Evolutionary conservation across 139 green algal genomes (phyloP), one percentile per base, ranked within the genome.

Genomic region (Chlorella sp.): DNA sequence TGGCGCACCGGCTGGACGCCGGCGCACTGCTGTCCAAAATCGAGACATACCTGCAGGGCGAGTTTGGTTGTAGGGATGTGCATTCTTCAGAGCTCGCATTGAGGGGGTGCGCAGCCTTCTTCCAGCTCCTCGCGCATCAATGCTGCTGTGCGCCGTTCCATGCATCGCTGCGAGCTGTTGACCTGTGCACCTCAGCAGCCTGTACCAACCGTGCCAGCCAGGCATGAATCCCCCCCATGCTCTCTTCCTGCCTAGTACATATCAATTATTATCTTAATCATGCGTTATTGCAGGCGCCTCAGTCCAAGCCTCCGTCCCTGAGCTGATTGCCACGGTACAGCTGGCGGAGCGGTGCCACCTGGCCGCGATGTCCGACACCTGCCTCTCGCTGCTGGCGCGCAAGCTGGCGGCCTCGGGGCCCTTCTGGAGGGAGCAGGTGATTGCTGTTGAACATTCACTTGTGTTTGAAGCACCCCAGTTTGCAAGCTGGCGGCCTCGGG

Each of bases 1-100:
- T 82, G 76, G 76, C 76, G 34, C 76, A 82, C 38, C 76, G 76
- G 76, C 60, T 82, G 76, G 76, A 82, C 28, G 76, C 76, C 0
- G 60, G 4, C 26, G 57, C 60, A 20, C 76, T 82, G 76, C 76
- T 82, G 34, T 38, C 26, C 56, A 82, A 82, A 38, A 82, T 82
- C 1, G 76, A 82, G 60, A 56, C 18, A 9, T 82, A 82, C 76
- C 36, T 82, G 60, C 28, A 82, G 60, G 47, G 76, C 73, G 56
- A 47, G 75, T 7, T 1, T 17, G 30, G 32, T 9, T 67, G 18
- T 67, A 17, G 60, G 9, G n/a, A n/a, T n/a, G n/a, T n/a, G n/a
- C n/a, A n/a, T n/a, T n/a, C n/a, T n/a, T n/a, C n/a, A n/a, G n/a
- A n/a, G n/a, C n/a, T n/a, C n/a, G n/a, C n/a, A n/a, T n/a, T n/a